A percentile compares a stretch with the other conserved stretches of the same genome.
Evolutionary conservation across 2,329 filamentous ascomycete species (phyloP).

Genomic region (Penicillium italicum): DNA sequence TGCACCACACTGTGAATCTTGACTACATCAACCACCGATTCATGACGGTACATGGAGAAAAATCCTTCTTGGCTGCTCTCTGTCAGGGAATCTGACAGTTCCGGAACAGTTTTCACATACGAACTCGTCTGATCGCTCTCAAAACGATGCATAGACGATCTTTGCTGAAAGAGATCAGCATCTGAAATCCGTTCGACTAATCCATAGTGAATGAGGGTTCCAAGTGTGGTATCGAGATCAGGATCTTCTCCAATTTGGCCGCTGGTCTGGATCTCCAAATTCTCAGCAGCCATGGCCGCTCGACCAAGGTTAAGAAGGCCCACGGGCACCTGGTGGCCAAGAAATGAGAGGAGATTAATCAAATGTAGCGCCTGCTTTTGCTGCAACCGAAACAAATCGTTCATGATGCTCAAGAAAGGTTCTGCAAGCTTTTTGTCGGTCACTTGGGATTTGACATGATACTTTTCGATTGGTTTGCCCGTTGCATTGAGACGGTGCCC

Average conservation of each 20-base stretch:
- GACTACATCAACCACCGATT: conserved; percentile 42
- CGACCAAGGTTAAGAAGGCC: conserved; percentile 60
- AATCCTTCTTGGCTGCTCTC: conserved; percentile 37
- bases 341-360: conserved; percentile 62
- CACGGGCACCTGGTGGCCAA: conserved; percentile 62
- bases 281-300: conserved; percentile 30
- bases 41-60: conserved; percentile 30
- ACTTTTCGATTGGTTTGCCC: conserved; percentile 59
- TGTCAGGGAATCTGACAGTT: conserved; percentile 33
- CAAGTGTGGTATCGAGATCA: conserved; percentile 47
- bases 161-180: conserved; percentile 26
- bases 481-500: conserved; percentile 60
- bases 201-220: conserved; percentile 45
- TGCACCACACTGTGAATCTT: conserved; percentile 50
- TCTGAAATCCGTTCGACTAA: conserved; percentile 43
- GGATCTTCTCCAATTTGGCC: conserved; percentile 32
- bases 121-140: conserved; percentile 20
- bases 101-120: conserved; percentile 25
- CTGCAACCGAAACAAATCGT: conserved; percentile 41
- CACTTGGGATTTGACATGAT: conserved; percentile 54
- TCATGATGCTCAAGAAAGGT: conserved; percentile 48
- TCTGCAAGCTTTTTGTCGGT: conserved; percentile 54
- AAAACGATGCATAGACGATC: conserved; percentile 5
- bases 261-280: conserved; percentile 39
- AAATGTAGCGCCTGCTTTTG: conserved; percentile 59